phyloP scores from a whole-genome alignment of 2,329 filamentous ascomycete genomes.

The Fusarium neocosmosporiellum region DNA sequence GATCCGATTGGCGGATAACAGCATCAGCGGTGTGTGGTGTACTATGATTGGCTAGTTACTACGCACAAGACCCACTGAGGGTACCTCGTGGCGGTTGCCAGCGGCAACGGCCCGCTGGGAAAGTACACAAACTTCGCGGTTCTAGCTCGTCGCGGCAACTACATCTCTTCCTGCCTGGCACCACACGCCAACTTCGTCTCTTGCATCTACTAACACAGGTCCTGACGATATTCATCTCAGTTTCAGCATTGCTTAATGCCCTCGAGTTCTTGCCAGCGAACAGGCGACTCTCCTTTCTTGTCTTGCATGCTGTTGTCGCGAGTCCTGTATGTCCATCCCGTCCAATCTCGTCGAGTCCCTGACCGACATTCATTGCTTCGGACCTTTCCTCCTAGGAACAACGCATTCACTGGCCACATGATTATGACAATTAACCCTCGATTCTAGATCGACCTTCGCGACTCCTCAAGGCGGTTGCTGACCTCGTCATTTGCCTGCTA shows the following conservation, averaged over 20 bases:
- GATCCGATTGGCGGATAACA: constrained; percentile 12
- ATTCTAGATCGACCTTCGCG: constrained; percentile 27
- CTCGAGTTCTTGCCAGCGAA: constrained; percentile 15
- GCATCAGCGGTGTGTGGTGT: constrained; percentile 1
- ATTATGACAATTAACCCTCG: constrained; percentile 12
- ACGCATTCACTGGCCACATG: neutral
- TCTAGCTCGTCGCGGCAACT: constrained; percentile 24
- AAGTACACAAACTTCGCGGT: constrained; percentile 51
- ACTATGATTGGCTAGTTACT: constrained; percentile 19
- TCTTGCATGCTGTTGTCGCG: constrained; percentile 44
- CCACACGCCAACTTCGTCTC: constrained; percentile 27
- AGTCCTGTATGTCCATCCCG: constrained; percentile 42
- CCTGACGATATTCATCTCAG: constrained; percentile 17
- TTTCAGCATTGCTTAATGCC: constrained; percentile 46
- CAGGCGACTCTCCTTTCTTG: constrained; percentile 27
- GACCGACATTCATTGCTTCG: constrained; percentile 11
- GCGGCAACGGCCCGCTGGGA: constrained; percentile 45
- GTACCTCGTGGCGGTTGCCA: constrained; percentile 40
- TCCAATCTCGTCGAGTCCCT: constrained; percentile 18
- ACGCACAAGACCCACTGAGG: neutral
- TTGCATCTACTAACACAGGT: constrained; percentile 41
- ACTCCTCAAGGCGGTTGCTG: constrained; percentile 26
- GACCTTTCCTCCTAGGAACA: neutral
- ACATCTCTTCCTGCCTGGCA: constrained; percentile 27
- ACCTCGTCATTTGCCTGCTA: constrained; percentile 22